A percentile compares a stretch with the other conserved stretches of the same genome.
These are phyloP conservation scores for Echinochloa phyllopogon DNA, from an alignment of 176 grass and related monocot genomes.

Conservation along the genomic window DNA sequence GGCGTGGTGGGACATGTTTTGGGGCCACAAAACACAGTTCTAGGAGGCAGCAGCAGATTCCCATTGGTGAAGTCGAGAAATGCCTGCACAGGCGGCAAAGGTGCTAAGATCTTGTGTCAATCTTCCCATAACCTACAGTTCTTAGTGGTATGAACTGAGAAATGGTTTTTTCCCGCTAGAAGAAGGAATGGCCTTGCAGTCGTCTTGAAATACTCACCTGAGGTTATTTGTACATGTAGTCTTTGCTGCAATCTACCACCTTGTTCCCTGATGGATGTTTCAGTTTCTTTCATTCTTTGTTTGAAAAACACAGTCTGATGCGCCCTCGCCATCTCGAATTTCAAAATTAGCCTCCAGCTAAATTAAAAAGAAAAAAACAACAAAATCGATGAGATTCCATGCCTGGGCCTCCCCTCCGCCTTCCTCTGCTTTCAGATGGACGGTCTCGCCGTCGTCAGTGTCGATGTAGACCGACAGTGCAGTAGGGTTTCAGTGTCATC, in stretches of 20 bases:
- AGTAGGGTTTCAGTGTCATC: background rate
- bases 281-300: too few species aligned
- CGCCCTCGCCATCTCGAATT: too few species aligned
- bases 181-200: background rate
- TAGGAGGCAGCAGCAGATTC: background rate
- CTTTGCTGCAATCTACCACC: background rate
- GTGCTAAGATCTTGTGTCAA: background rate
- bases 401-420: background rate
- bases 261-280: background rate
- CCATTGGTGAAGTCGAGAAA: background rate
- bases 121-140: background rate
- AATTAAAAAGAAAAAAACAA: too few species aligned
- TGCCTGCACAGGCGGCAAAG: background rate
- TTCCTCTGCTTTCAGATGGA: background rate
- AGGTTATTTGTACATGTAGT: conserved; percentile 1
- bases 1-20: background rate
- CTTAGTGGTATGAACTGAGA: background rate
- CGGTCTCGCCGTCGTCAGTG: too few species aligned
- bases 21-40: conserved; percentile 1
- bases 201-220: background rate
- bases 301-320: too few species aligned
- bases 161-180: background rate
- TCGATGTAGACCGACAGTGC: background rate
- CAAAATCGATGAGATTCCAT: too few species aligned
- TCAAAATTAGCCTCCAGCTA: too few species aligned